phyloP scores from a whole-genome alignment of 2,329 filamentous ascomycete species.

The Dactylonectria estremocensis region DNA sequence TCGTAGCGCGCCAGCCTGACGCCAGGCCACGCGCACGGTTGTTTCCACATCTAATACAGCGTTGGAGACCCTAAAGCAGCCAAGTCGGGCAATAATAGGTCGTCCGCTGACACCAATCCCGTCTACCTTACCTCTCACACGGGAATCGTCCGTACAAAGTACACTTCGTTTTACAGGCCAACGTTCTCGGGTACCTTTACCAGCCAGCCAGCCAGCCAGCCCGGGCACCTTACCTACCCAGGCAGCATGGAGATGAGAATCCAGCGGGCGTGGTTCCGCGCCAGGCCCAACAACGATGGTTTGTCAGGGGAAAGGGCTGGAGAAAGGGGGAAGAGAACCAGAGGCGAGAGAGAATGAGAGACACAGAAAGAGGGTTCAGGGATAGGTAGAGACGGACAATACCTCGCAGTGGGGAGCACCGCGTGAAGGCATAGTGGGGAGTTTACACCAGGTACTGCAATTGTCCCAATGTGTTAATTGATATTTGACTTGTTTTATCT shows the following conservation, averaged over 20 bases:
- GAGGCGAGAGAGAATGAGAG: neutral
- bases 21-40: slow-evolving; percentile 18
- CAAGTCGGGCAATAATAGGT: neutral
- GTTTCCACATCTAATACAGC: neutral
- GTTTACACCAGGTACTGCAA: neutral
- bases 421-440: neutral
- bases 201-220: neutral
- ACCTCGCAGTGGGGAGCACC: neutral
- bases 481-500: neutral
- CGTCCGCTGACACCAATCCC: neutral
- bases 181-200: slow-evolving; percentile 7
- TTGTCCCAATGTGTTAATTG: neutral
- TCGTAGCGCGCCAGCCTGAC: slow-evolving; percentile 15
- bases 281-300: slow-evolving; percentile 18
- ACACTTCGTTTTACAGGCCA: neutral
- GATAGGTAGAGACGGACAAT: slow-evolving; percentile 16
- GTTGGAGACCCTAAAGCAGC: neutral
- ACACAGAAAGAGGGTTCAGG: slow-evolving; percentile 6
- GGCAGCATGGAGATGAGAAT: slow-evolving; percentile 25
- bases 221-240: slow-evolving; percentile 7
- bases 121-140: neutral
- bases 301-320: slow-evolving; percentile 11
- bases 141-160: neutral
- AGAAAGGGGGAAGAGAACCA: slow-evolving; percentile 6
- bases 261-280: slow-evolving; percentile 37